Base-by-base conservation (phyloP, 1,284 basidiomycete genomes). In the Ustilago tritici region DNA sequence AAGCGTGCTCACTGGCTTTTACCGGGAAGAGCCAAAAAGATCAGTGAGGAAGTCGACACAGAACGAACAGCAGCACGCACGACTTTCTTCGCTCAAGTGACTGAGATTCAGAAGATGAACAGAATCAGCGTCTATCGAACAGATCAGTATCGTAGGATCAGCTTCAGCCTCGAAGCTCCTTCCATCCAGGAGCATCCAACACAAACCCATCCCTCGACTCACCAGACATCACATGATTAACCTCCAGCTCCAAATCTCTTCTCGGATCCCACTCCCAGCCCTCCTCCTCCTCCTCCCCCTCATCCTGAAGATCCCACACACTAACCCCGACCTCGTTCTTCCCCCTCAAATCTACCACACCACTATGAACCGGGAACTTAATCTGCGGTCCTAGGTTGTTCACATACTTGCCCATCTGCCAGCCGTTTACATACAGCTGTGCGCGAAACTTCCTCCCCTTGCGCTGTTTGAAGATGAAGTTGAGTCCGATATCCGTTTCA, bases 381-480 rank as follows among this genome's bases (percentile, higher is more conserved):
- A 50, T 57, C 57, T 81, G 80, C 6, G 78, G 80, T 0, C 80
- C 80, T 1, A 70, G 31, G n/a, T 55, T 28, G 40, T 72, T 66
- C 43, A 81, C 31, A 12, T 64, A 70, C 50, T 72, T 76, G 10
- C 82, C 72, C 75, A 85, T 76, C 75, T 84, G 63, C 77, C 84
- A 75, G 28, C 84, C 66, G 60, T 85, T 81, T 46, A 84, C 76
- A 62, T 79, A 77, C 54, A 85, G 78, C 65, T 67, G 69, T 28
- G 69, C 64, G 2, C 61, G 32, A n/a, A 69, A 66, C 4, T 43
- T 53, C 12, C 11, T 35, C 0, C 38, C 55, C 0, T 50, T 17
- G 7, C 40, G 1, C 11, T 61, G 59, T 4, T 19, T 34, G 31
- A 78, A 77, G 1, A 19, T 15, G 31, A 81, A 64, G 40, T 36